These are phyloP conservation scores for Lyophyllum atratum DNA, from an alignment of 768 basidiomycete species.

Conservation along the genomic window DNA sequence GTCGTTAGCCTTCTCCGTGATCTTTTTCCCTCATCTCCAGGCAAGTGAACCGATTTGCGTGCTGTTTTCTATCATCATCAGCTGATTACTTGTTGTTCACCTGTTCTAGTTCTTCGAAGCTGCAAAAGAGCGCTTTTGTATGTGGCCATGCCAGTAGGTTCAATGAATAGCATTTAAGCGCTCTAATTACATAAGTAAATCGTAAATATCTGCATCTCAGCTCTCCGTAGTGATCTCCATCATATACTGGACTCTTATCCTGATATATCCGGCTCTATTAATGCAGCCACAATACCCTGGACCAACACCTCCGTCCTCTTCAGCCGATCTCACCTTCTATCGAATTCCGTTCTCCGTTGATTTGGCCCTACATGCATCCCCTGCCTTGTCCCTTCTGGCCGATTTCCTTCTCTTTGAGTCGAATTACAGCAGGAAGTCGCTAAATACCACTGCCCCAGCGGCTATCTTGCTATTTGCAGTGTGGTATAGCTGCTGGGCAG, in stretches of 20 bases:
- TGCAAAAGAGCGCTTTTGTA: constrained; percentile 63
- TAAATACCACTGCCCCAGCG: constrained; percentile 27
- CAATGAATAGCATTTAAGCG: background rate
- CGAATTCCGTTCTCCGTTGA: constrained; percentile 57
- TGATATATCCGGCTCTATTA: constrained; percentile 60
- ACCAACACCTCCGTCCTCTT: constrained; percentile 27
- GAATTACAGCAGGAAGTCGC: constrained; percentile 44
- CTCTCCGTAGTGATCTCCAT: constrained; percentile 39
- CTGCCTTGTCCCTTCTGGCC: constrained; percentile 54
- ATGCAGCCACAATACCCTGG: constrained; percentile 28
- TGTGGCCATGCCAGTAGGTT: constrained; percentile 64
- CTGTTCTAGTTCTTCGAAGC: constrained; percentile 35
- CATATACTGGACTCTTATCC: constrained; percentile 72
- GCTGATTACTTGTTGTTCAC: background rate
- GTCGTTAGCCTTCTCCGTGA: constrained; percentile 31
- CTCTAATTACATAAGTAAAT: background rate
- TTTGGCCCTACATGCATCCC: constrained; percentile 65
- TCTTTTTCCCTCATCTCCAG: constrained; percentile 29
- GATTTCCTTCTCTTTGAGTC: constrained; percentile 72
- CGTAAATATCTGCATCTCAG: constrained; percentile 21
- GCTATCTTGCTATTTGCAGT: constrained; percentile 29
- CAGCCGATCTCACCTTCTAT: constrained; percentile 25
- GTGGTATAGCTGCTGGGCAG: constrained; percentile 67
- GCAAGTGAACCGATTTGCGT: constrained; percentile 21
- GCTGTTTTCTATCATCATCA: background rate